These are phyloP conservation scores for Aspergillus neotritici DNA, from an alignment of 2,329 filamentous ascomycete species.

Conservation along the genomic window DNA sequence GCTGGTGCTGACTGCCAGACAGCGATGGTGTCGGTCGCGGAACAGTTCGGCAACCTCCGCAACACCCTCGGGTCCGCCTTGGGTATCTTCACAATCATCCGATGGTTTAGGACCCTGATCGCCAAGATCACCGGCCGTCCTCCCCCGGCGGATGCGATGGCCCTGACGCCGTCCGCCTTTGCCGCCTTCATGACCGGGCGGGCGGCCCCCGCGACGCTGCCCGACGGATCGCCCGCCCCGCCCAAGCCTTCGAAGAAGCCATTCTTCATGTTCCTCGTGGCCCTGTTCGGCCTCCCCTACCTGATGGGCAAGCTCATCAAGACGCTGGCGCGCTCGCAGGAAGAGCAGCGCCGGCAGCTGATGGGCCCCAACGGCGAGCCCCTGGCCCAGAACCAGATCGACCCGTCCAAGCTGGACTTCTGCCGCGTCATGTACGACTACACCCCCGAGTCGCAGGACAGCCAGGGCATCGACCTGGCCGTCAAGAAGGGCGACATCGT, in stretches of 20 bases:
- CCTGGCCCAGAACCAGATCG: slow-evolving; percentile 50
- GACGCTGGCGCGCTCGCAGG: slow-evolving; percentile 73
- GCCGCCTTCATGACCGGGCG: slow-evolving; percentile 75
- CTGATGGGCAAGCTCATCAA: slow-evolving; percentile 95
- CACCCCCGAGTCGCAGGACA: slow-evolving; percentile 62
- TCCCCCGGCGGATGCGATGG: slow-evolving; percentile 75
- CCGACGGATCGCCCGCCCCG: slow-evolving; percentile 61
- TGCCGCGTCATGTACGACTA: slow-evolving; percentile 95
- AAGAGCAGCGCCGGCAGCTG: slow-evolving; percentile 62
- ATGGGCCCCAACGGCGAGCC: slow-evolving; percentile 48
- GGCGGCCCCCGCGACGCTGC: slow-evolving; percentile 43
- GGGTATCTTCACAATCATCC: slow-evolving; percentile 91
- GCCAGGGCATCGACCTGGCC: slow-evolving; percentile 74
- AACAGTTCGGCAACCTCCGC: slow-evolving; percentile 89
- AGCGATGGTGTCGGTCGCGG: slow-evolving; percentile 98
- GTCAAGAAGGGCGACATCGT: slow-evolving; percentile 95
- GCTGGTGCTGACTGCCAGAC: slow-evolving; percentile 5
- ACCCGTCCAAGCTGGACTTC: slow-evolving; percentile 90
- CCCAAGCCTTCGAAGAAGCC: slow-evolving; percentile 86
- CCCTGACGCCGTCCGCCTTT: slow-evolving; percentile 86
- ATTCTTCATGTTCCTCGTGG: slow-evolving; percentile 89
- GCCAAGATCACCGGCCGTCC: slow-evolving; percentile 91
- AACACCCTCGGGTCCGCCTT: slow-evolving; percentile 90
- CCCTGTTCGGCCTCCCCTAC: slow-evolving; percentile 92
- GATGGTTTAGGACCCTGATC: slow-evolving; percentile 86